Base-by-base conservation (phyloP, 2,329 filamentous ascomycete species). In the Fusarium azukiicola region DNA sequence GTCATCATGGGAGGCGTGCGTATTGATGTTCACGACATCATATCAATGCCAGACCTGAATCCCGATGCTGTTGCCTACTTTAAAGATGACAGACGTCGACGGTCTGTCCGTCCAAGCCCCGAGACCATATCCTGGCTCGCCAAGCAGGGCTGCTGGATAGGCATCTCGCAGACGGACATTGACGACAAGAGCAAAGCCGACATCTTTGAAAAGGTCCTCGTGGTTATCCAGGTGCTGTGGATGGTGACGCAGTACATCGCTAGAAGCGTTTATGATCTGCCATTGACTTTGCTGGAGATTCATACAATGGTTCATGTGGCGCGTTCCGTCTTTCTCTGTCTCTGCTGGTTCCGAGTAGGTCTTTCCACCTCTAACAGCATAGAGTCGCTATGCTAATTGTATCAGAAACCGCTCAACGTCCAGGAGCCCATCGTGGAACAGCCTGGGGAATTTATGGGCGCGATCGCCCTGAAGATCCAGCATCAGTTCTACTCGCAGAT, bases 201-300 rank as follows among this genome's bases (percentile, higher is more conserved):
- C 38, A 75, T 72, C 1, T 71, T 88, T 11, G 82, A 87, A 11
- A 89, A 88, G 74, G 52, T 75, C 0, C 64, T 90, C 4, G 85
- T 88, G 2, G 79, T 86, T 32, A 69, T 87, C 5, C 88, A 90
- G 71, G 85, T 86, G 0, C n/a, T 73, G 7, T 90, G 87, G 87
- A 87, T 90, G 80, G 64, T 84, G 0, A 56, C 86, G 0, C 85
- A 89, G 72, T 84, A 81, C 61, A 78, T 87, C 12, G 84, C 82
- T 17, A 83, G 88, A 3, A 77, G 81, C 4, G 74, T 74, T 1
- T 77, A 85, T 21, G 77, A 82, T 4, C 78, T 90, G 0, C 86
- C 88, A 1, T 54, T 89, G 1, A 85, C 83, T 2, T 81, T 89
- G 6, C 76, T 89, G 4, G 87, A 89, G 63, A 64, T 88, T 2